A percentile compares a stretch with the other conserved stretches of the same genome.
These are phyloP conservation scores for Pseudogymnoascus sp. DNA, from an alignment of 2,329 filamentous ascomycete species.

Conservation along the genomic window DNA sequence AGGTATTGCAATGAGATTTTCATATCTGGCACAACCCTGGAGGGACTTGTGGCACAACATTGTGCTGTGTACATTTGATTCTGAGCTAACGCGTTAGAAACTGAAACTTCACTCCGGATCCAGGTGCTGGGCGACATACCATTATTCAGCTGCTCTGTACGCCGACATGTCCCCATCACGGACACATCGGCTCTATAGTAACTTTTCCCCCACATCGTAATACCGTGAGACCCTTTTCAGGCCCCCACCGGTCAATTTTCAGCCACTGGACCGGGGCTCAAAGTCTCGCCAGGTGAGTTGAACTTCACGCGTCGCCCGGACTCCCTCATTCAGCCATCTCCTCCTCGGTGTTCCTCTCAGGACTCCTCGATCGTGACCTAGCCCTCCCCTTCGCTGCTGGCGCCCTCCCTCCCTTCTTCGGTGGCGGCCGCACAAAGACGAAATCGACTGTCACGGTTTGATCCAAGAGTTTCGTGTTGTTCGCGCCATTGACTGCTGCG, in stretches of 20 bases:
- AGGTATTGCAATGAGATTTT: conserved; percentile 2
- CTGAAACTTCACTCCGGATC: neutral
- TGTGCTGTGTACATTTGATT: conserved; percentile 7
- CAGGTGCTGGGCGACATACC: neutral
- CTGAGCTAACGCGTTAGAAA: conserved; percentile 1
- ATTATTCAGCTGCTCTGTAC: conserved; percentile 11
- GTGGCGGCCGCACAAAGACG: conserved; percentile 74
- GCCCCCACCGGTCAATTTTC: neutral
- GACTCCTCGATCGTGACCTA: conserved; percentile 29
- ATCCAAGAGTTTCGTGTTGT: conserved; percentile 69
- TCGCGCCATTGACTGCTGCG: conserved; percentile 73
- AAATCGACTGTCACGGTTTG: conserved; percentile 78
- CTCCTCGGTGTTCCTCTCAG: conserved; percentile 19
- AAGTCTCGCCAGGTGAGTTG: neutral
- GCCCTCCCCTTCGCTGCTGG: conserved; percentile 26
- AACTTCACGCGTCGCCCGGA: neutral
- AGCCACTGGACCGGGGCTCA: neutral
- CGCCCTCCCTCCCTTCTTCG: conserved; percentile 39
- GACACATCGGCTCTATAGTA: conserved; percentile 21
- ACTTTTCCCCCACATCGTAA: neutral
- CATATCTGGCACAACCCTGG: conserved; percentile 1
- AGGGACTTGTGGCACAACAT: neutral
- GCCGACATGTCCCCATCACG: conserved; percentile 20
- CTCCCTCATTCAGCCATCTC: neutral
- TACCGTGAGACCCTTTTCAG: neutral